Evolutionary conservation across 345 rosid species (phyloP).

Genomic region (Boechera divaricarpa): DNA sequence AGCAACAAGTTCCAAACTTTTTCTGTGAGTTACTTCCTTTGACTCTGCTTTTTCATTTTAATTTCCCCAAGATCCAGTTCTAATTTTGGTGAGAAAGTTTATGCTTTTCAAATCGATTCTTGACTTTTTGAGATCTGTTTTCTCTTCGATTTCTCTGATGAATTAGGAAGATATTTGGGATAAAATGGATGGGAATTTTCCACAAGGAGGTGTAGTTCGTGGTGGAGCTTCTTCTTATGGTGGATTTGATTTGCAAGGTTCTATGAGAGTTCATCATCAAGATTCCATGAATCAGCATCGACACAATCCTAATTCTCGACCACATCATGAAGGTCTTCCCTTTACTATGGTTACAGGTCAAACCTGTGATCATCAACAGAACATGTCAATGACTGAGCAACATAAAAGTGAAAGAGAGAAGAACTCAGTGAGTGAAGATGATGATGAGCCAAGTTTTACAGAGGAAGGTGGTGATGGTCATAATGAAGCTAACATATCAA

Average conservation of each 20-base stretch:
- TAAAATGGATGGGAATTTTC: slow-evolving; percentile 70
- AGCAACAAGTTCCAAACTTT: slow-evolving; percentile 15
- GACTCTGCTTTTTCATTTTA: slow-evolving; percentile 24
- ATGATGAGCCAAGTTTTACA: slow-evolving; percentile 77
- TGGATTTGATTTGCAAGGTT: slow-evolving; percentile 75
- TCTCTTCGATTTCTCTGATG: not conserved
- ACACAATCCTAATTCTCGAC: slow-evolving; percentile 58
- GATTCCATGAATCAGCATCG: slow-evolving; percentile 59
- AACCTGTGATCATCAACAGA: slow-evolving; percentile 56
- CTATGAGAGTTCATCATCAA: slow-evolving; percentile 64
- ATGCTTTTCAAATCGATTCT: not conserved
- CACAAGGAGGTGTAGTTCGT: slow-evolving; percentile 73
- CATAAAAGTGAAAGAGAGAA: slow-evolving; percentile 68
- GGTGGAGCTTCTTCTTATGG: slow-evolving; percentile 67
- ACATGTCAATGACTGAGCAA: slow-evolving; percentile 51
- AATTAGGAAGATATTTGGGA: not conserved
- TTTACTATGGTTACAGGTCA: slow-evolving; percentile 71
- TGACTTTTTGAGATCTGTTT: slow-evolving; percentile 11
- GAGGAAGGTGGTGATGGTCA: slow-evolving; percentile 75
- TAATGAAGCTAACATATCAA: slow-evolving; percentile 56
- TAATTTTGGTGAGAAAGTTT: not conserved
- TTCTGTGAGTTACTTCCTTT: slow-evolving; percentile 24
- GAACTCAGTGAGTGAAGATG: slow-evolving; percentile 76
- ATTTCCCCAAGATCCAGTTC: slow-evolving; percentile 15
- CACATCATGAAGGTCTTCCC: slow-evolving; percentile 68